These are phyloP conservation scores for Dendrobium huoshanense DNA, from an alignment of 106 monocot genomes.

Conservation along the genomic window DNA sequence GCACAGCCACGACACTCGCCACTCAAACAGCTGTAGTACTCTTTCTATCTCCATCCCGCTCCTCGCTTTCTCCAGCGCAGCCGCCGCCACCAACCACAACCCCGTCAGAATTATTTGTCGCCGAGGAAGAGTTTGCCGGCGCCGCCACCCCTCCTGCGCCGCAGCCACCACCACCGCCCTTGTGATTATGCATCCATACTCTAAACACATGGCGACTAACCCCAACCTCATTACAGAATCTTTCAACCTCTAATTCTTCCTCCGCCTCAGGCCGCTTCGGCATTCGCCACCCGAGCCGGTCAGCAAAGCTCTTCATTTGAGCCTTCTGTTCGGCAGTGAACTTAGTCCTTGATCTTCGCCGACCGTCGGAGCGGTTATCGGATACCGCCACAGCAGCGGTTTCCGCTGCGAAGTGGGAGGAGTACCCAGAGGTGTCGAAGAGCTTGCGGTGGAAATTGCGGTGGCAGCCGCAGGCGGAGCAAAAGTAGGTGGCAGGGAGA, in stretches of 20 bases:
- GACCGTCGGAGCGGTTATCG: neutral
- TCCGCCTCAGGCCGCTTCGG: neutral
- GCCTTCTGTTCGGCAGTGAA: neutral
- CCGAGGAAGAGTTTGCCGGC: neutral
- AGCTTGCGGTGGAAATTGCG: slow-evolving; percentile 89
- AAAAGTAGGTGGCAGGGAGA: slow-evolving; percentile 4
- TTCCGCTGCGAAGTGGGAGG: neutral
- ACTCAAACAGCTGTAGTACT: neutral
- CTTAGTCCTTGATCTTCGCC: neutral
- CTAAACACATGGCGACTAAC: neutral
- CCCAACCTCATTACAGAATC: neutral
- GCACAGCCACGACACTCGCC: too few relatives aligned
- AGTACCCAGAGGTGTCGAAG: neutral
- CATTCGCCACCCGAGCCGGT: neutral
- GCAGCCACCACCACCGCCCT: neutral
- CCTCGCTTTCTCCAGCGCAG: neutral
- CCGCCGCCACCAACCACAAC: neutral
- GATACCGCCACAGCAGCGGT: too few relatives aligned
- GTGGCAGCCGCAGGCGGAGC: slow-evolving; percentile 90
- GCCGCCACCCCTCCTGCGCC: neutral
- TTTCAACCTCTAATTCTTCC: neutral
- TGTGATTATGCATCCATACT: neutral
- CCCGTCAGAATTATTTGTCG: neutral
- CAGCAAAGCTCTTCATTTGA: neutral
- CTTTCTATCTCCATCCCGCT: neutral